Evolutionary conservation across 768 basidiomycete genomes (phyloP), one percentile per base, ranked within the genome.

Genomic region (Pleurotus giganteus): DNA sequence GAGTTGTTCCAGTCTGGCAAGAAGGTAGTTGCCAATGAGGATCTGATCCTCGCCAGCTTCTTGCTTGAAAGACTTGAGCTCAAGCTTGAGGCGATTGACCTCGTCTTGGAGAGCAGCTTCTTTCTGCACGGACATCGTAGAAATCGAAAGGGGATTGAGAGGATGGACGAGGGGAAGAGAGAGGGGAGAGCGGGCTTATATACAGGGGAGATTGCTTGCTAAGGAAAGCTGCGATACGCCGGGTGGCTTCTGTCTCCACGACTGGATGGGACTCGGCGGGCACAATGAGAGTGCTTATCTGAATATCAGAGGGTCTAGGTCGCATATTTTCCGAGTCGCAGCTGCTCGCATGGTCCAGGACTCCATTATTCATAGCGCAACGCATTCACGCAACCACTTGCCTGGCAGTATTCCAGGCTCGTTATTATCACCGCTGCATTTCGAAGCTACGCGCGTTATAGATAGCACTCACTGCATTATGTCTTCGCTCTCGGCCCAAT

Each of bases 1-100:
- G 27, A 90, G 74, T 61, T 90, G 86, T 1, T 76, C 79, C 34
- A 89, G 71, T 51, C 88, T 74, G 19, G 81, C 67, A 26, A 89
- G 74, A 43, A 89, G 74, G 59, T 89, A 89, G 31, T 80, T 67
- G 3, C 82, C 79, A 39, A 89, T 63, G 34, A 73, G 72, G 52
- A 86, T 79, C 13, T 74, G 70, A 17, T 79, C 69, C 7, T 63
- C 67, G 11, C 73, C 72, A 39, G 74, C 70, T 27, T 69, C 65
- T 32, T 60, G 61, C 54, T 77, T 65, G 54, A 81, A 62, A 13
- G 72, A 65, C 29, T 77, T 67, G 28, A 83, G 61, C 57, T 81
- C 72, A 43, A 75, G 70, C 24, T 70, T 72, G 57, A 83, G 81
- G 61, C 71, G 75, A 61, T 66, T 63, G 31, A 81, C 66, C 62